Percentiles rank a stretch among this genome's conserved stretches.
phyloP scores from a whole-genome alignment of 805 yeast genomes.

The Cephaloascus fragrans region DNA sequence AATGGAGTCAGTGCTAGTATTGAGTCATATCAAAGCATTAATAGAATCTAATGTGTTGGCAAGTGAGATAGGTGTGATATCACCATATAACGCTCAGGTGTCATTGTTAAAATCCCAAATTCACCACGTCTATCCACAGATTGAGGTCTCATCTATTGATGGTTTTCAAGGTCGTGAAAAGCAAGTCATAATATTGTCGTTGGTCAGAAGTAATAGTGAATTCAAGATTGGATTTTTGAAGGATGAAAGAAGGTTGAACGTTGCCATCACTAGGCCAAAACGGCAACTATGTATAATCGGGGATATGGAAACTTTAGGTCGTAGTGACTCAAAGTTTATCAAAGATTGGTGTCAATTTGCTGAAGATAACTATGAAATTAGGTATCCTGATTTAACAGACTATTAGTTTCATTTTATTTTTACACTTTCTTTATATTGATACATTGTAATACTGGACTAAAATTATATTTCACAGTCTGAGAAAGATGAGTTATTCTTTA shows the following conservation, averaged over 20 bases:
- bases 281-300: constrained; percentile 82
- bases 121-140: constrained; percentile 20
- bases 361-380: constrained; percentile 54
- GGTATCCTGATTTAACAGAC: constrained; percentile 44
- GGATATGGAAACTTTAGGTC: constrained; percentile 61
- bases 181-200: constrained; percentile 68
- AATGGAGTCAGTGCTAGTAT: constrained; percentile 59
- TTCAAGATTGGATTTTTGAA: constrained; percentile 72
- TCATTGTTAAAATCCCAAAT: constrained; percentile 40
- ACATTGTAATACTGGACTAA: too few relatives aligned
- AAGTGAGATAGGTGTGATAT: constrained; percentile 67
- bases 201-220: constrained; percentile 72
- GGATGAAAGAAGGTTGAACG: constrained; percentile 77
- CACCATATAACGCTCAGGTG: constrained; percentile 90
- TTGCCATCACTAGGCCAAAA: constrained; percentile 86
- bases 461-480: too few relatives aligned
- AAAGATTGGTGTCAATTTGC: constrained; percentile 62
- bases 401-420: constrained; percentile 7
- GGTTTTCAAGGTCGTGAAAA: constrained; percentile 97
- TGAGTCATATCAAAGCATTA: constrained; percentile 44
- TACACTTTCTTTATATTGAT: too few relatives aligned
- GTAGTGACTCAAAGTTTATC: constrained; percentile 37
- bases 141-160: constrained; percentile 87
- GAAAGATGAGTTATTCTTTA: too few relatives aligned
- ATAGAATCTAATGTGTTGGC: constrained; percentile 41